Base-by-base conservation (phyloP, 2,329 filamentous ascomycete genomes). In the Aspergillus sp. region DNA sequence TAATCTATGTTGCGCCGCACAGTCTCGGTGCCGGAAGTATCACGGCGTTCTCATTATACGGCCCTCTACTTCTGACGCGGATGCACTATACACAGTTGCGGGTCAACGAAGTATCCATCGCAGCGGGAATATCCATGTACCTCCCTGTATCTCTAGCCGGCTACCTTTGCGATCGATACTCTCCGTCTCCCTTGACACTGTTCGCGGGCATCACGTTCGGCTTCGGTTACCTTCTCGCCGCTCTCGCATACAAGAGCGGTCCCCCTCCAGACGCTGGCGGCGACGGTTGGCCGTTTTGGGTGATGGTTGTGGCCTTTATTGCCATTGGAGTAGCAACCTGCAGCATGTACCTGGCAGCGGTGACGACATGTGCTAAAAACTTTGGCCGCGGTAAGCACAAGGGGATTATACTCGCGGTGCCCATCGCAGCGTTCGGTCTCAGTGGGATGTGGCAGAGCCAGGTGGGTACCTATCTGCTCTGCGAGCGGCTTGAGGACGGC, bases 351-450 rank as follows among this genome's bases (percentile, higher is more conserved):
- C 83, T 98, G 59, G 86, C 89, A 54, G 90, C 92, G 2, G 90
- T 99, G n/a, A 94, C 94, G 7, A 96, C 94, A 0, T 97, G 93
- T 73, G 95, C 95, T 41, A 99, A 99, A 87, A 99, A 98, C 79
- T 99, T 98, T 79, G 93, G 93, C 53, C 88, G 90, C 63, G 92
- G 93, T 4, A 91, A 89, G 72, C 89, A 96, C 72, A 90, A 94
- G 71, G 95, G 95, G 0, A 80, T 99, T 54, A 94, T 96, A 63
- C 83, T 99, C 59, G 93, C 94, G 1, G 84, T 92, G 62, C 95
- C 95, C 1, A 97, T 98, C 74, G 92, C 95, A 0, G 90, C 91
- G 7, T 97, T 97, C 74, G 95, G 95, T 0, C 78, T 99, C 60
- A 97, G 93, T 72, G 93, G 93, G 52, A 94, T 99, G 90, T 96